Base-by-base conservation (phyloP, 108 stramenopile species). In the Nannochloropsis salina region DNA sequence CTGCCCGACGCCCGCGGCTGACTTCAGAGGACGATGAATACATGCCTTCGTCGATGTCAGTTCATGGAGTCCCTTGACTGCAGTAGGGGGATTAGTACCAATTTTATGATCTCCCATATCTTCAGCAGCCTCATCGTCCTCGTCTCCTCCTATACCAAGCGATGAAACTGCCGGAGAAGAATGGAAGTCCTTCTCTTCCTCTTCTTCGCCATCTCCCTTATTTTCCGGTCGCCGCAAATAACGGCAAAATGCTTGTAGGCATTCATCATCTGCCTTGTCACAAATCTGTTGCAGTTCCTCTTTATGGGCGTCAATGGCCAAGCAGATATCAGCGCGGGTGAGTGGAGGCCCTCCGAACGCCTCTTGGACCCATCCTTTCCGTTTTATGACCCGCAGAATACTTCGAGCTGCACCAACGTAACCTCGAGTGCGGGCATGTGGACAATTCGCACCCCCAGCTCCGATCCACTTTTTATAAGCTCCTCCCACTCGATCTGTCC, bases 221-320 rank as follows among this genome's bases (percentile, higher is more conserved):
- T n/a, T n/a, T 74, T n/a, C 61, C 8, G 20, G 20, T n/a, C 61
- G 20, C 15, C 61, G 15, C 61, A 74, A 74, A 74, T 74, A 74
- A 15, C 61, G 61, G n/a, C 61, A 74, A 6, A 74, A 74, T 6
- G 61, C 61, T n/a, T 74, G 61, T 6, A 74, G n/a, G 20, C 61
- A n/a, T n/a, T 74, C 61, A 15, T 74, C 61, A 74, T 74, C 61
- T n/a, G 61, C 61, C 61, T 74, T 74, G n/a, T 74, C 61, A 74
- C 61, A 74, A 15, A 74, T n/a, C 61, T 74, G 61, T 74, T 74
- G 61, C 61, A 74, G 61, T n/a, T 74, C 61, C 61, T 15, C 61
- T n/a, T 74, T 74, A 74, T 8, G 61, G 20, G 15, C n/a, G 1
- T 74, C 61, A n/a, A 74, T 74, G 20, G 61, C 61, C n/a, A 15